These are phyloP conservation scores for Hymenochaete sp. DNA, from an alignment of 1,284 basidiomycete genomes.

Conservation along the genomic window DNA sequence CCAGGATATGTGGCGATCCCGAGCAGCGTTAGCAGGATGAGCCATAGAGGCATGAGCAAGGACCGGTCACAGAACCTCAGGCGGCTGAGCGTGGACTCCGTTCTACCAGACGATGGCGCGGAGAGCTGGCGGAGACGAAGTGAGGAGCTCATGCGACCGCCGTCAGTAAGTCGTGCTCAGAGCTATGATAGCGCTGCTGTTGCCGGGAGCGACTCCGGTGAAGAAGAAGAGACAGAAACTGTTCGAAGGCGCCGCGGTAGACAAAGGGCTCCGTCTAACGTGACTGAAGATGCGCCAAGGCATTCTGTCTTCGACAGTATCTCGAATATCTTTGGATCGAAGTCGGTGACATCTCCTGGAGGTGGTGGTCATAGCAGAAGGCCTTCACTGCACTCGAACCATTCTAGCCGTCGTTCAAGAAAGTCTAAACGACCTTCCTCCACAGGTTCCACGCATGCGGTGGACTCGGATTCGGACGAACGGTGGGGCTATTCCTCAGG, in stretches of 20 bases:
- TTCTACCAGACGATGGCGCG: slow-evolving; percentile 24
- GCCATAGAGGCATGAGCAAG: slow-evolving; percentile 40
- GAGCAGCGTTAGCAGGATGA: slow-evolving; percentile 71
- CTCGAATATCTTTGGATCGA: slow-evolving; percentile 54
- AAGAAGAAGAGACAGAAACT: slow-evolving; percentile 21
- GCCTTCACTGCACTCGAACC: slow-evolving; percentile 44
- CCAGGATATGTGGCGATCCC: slow-evolving; percentile 64
- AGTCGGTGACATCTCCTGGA: slow-evolving; percentile 32
- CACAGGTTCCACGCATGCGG: slow-evolving; percentile 48
- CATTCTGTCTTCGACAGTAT: slow-evolving; percentile 59
- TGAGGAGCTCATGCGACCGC: slow-evolving; percentile 13
- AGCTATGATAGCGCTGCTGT: slow-evolving; percentile 4
- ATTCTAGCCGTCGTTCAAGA: slow-evolving; percentile 45
- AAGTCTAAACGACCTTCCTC: slow-evolving; percentile 42
- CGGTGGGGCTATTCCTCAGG: slow-evolving; percentile 76
- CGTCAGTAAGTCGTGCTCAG: slow-evolving; percentile 3
- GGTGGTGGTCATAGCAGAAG: slow-evolving; percentile 33
- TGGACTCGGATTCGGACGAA: slow-evolving; percentile 48
- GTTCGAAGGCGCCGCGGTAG: slow-evolving; percentile 3
- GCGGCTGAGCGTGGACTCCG: slow-evolving; percentile 42
- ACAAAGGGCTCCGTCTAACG: slow-evolving; percentile 13
- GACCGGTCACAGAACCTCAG: slow-evolving; percentile 24
- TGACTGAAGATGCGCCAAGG: slow-evolving; percentile 22
- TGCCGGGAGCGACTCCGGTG: slow-evolving; percentile 17
- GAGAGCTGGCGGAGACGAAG: slow-evolving; percentile 22